Evolutionary conservation across 257 asterid species (phyloP), one percentile per base, ranked within the genome.

Genomic region (Nicotiana benthamiana): DNA sequence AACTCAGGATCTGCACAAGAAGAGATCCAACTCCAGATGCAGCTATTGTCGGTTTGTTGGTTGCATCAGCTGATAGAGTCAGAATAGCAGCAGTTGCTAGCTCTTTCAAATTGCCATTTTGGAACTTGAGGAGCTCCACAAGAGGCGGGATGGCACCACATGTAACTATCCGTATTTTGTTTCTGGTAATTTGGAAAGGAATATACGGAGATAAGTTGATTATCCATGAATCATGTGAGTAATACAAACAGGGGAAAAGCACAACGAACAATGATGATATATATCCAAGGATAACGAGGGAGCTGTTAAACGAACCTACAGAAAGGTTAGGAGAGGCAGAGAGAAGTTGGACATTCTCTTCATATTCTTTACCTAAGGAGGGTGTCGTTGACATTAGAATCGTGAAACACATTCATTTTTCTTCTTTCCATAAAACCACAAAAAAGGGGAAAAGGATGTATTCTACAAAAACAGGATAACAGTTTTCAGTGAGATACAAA

Each of bases 131-230:
- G 81, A 94, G 93, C 66, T 93, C 97, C 82, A 94, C 87, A 7
- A 94, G 97, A 76, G 93, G 94, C 26, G 95, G 91, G 79, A 94
- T 81, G 22, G 94, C 97, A 65, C 97, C 97, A 64, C 92, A 88
- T 30, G 92, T 80, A 30, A 94, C 98, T 20, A 92, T 92, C 85
- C 84, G 84, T 83, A 88, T 84, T 91, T 94, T 94, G 92, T 92
- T 94, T 87, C 98, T 94, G 93, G 36, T 77, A 67, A 75, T 16
- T 59, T 63, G 79, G 46, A 79, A 77, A 82, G 74, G 24, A 75
- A 59, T 46, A 72, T 40, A 61, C 65, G 43, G 81, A 36, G 82
- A 82, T 62, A 86, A 80, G 75, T 40, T 32, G 17, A 72, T 24
- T 48, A 80, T 15, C 84, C 18, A 27, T 53, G 54, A 34, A 80